Conservation (phyloP, 345 rosid genomes). For the Lepidium sativum region DNA sequence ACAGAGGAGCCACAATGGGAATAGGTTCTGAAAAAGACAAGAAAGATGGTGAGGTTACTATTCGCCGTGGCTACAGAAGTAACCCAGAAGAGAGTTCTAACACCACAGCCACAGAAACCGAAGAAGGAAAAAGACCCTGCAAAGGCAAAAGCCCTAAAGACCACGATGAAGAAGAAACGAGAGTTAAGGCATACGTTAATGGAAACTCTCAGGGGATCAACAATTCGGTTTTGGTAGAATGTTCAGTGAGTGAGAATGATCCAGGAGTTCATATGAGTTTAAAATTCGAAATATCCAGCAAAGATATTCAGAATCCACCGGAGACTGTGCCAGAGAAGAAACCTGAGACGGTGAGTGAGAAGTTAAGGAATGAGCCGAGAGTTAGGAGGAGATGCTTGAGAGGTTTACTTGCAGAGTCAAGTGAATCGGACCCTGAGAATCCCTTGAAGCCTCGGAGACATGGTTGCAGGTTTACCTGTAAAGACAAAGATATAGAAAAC, state of each 20-base stretch:
- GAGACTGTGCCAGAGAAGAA: conserved; percentile 21
- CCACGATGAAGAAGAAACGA: conserved; percentile 21
- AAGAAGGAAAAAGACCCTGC: conserved; percentile 35
- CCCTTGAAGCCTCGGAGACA: conserved; percentile 65
- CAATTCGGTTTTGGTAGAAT: conserved; percentile 53
- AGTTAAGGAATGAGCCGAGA: conserved; percentile 45
- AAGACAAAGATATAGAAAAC: conserved; percentile 39
- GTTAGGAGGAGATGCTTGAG: conserved; percentile 64
- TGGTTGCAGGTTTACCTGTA: conserved; percentile 53
- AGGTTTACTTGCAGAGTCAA: conserved; percentile 71
- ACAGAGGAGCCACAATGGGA: conserved; percentile 72
- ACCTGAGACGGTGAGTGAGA: conserved; percentile 33
- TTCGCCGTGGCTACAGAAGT: conserved; percentile 50
- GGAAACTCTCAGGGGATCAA: conserved; percentile 60
- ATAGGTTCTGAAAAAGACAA: conserved; percentile 36
- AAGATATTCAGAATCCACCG: neutral
- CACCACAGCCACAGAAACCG: conserved; percentile 48
- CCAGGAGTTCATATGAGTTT: conserved; percentile 60
- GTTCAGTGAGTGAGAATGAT: conserved; percentile 44
- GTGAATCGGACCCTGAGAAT: conserved; percentile 58
- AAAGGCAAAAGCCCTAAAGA: conserved; percentile 19
- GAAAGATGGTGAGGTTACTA: conserved; percentile 45
- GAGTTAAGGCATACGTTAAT: conserved; percentile 44
- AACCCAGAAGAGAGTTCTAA: conserved; percentile 55
- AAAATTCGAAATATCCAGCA: neutral